These are phyloP conservation scores for Colletotrichum horii DNA, from an alignment of 2,329 filamentous ascomycete genomes.

Conservation along the genomic window DNA sequence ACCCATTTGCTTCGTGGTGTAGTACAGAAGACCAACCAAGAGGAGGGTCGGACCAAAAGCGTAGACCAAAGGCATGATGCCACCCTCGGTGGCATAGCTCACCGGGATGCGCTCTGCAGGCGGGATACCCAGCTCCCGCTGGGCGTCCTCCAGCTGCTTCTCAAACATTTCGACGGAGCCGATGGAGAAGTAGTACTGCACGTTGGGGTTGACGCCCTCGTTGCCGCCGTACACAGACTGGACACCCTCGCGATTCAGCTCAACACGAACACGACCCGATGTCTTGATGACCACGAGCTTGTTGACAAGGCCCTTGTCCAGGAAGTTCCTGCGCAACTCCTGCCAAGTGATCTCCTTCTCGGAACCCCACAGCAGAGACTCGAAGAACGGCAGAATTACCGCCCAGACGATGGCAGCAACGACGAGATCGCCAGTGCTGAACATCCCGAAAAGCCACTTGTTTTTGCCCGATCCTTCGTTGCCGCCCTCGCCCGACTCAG, in stretches of 20 bases:
- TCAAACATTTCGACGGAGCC: slow-evolving; percentile 95
- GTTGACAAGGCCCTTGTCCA: slow-evolving; percentile 95
- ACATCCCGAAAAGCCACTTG: slow-evolving; percentile 23
- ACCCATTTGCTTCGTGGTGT: slow-evolving; percentile 76
- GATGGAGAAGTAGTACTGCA: slow-evolving; percentile 92
- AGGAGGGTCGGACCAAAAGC: slow-evolving; percentile 86
- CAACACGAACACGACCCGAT: slow-evolving; percentile 71
- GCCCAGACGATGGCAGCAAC: slow-evolving; percentile 46
- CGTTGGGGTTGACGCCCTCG: slow-evolving; percentile 67
- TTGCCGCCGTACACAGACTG: slow-evolving; percentile 76
- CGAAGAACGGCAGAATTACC: slow-evolving; percentile 47
- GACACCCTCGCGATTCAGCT: slow-evolving; percentile 78
- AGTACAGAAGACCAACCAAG: slow-evolving; percentile 83
- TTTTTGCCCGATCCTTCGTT: slow-evolving; percentile 21
- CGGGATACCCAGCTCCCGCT: slow-evolving; percentile 86
- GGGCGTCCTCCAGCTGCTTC: slow-evolving; percentile 83
- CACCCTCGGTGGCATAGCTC: slow-evolving; percentile 80
- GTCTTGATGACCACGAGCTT: slow-evolving; percentile 84
- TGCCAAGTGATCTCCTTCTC: slow-evolving; percentile 92
- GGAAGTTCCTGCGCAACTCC: slow-evolving; percentile 90
- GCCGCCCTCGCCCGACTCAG: slow-evolving; percentile 11
- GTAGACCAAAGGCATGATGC: slow-evolving; percentile 74
- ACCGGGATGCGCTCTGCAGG: slow-evolving; percentile 90
- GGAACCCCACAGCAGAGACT: slow-evolving; percentile 42
- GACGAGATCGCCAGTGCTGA: slow-evolving; percentile 48